phyloP scores from a whole-genome alignment of 495 filamentous ascomycete genomes.

The Hypoxylon rickii region DNA sequence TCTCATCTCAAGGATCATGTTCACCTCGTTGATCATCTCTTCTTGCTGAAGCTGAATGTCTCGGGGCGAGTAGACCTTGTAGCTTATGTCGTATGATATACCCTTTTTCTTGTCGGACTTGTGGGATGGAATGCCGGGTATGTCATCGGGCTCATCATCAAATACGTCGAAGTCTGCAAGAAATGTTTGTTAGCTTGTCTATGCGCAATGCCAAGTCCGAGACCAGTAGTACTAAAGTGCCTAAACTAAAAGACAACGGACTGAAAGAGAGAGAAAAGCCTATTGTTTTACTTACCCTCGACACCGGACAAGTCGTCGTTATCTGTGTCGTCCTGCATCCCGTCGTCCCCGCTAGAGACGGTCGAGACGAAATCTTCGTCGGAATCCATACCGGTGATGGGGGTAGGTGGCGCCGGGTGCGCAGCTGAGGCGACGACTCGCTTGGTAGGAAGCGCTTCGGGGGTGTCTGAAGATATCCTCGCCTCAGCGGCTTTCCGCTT shows the following conservation, averaged over 20 bases:
- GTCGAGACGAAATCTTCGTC: slow-evolving; percentile 95
- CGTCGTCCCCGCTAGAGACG: slow-evolving; percentile 76
- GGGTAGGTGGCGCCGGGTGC: slow-evolving; percentile 60
- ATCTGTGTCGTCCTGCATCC: slow-evolving; percentile 76
- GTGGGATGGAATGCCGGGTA: slow-evolving; percentile 77
- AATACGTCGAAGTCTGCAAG: slow-evolving; percentile 68
- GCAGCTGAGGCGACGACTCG: slow-evolving; percentile 57
- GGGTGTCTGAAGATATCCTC: slow-evolving; percentile 55
- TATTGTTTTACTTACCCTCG: slow-evolving; percentile 66
- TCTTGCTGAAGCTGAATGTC: slow-evolving; percentile 86
- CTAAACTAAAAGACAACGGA: background rate
- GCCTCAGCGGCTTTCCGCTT: slow-evolving; percentile 93
- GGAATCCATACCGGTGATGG: slow-evolving; percentile 85
- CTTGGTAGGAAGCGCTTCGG: slow-evolving; percentile 51
- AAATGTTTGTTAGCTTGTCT: background rate
- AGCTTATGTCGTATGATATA: slow-evolving; percentile 82
- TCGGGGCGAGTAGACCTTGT: slow-evolving; percentile 73
- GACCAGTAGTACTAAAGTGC: too few relatives aligned
- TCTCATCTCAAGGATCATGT: slow-evolving; percentile 81
- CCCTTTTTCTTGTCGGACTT: slow-evolving; percentile 70
- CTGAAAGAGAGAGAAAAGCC: background rate
- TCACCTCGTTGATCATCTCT: slow-evolving; percentile 82
- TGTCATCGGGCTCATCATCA: slow-evolving; percentile 70
- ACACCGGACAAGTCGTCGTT: slow-evolving; percentile 72
- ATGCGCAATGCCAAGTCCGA: background rate